Evolutionary conservation across 2,329 filamentous ascomycete species (phyloP).

Genomic region (Beauveria sp.): DNA sequence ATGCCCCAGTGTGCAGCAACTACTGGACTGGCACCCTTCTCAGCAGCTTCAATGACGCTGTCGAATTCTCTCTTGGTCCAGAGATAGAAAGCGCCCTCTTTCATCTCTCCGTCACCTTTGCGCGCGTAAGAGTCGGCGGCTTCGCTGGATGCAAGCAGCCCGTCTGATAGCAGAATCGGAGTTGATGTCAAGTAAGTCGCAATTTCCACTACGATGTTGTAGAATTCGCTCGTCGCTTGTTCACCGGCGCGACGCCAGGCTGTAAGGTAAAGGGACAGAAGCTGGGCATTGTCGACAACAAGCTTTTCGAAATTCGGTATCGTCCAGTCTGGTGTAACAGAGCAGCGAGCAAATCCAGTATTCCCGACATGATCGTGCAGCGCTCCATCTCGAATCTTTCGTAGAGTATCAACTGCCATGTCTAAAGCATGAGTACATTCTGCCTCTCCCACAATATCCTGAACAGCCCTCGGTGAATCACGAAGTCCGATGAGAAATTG

Average conservation of each 20-base stretch:
- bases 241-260: constrained; percentile 59
- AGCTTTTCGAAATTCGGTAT: constrained; percentile 97
- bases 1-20: constrained; percentile 82
- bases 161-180: constrained; percentile 58
- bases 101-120: constrained; percentile 69
- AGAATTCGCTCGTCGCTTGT: constrained; percentile 59
- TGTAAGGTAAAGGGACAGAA: constrained; percentile 77
- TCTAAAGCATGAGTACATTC: constrained; percentile 66
- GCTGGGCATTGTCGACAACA: constrained; percentile 83
- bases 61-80: constrained; percentile 89
- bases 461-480: constrained; percentile 62
- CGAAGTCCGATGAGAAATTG: constrained; percentile 71
- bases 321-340: constrained; percentile 85
- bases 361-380: constrained; percentile 49
- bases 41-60: constrained; percentile 49
- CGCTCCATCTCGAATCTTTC: constrained; percentile 57
- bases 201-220: constrained; percentile 72
- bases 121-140: constrained; percentile 78
- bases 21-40: constrained; percentile 58
- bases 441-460: constrained; percentile 77
- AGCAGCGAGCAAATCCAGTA: constrained; percentile 62
- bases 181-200: constrained; percentile 74
- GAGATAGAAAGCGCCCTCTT: constrained; percentile 88
- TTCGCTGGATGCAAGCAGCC: constrained; percentile 82
- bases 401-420: constrained; percentile 76